These are phyloP conservation scores for Acer campestre DNA, from an alignment of 345 rosid species.

Conservation along the genomic window DNA sequence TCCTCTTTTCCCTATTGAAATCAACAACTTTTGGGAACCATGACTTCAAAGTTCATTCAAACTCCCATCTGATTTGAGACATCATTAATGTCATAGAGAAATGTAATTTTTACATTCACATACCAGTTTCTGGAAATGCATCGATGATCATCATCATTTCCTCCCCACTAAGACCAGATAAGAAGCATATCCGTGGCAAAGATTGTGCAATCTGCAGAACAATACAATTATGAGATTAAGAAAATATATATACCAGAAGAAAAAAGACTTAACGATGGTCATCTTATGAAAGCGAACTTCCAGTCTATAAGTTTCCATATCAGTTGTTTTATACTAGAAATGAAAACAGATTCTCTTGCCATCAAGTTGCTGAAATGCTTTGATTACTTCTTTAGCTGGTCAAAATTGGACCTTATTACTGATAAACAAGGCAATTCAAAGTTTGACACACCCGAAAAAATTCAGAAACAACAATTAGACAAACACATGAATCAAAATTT, in stretches of 20 bases:
- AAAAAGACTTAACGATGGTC: background rate
- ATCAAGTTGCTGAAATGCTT: background rate
- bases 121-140: constrained; percentile 84
- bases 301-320: background rate
- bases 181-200: constrained; percentile 77
- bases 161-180: constrained; percentile 89
- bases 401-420: background rate
- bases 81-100: background rate
- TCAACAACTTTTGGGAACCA: background rate
- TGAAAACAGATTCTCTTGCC: background rate
- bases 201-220: constrained; percentile 57
- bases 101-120: background rate
- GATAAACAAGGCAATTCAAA: background rate
- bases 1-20: background rate
- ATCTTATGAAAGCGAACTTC: background rate
- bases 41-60: background rate
- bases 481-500: background rate
- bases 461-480: background rate
- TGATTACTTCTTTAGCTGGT: background rate
- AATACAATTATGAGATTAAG: background rate
- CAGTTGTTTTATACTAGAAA: background rate
- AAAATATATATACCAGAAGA: background rate
- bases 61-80: background rate
- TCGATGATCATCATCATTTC: constrained; percentile 96
- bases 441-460: background rate